These are phyloP conservation scores for Aspergillus asperescens DNA, from an alignment of 495 filamentous ascomycete species.

Conservation along the genomic window DNA sequence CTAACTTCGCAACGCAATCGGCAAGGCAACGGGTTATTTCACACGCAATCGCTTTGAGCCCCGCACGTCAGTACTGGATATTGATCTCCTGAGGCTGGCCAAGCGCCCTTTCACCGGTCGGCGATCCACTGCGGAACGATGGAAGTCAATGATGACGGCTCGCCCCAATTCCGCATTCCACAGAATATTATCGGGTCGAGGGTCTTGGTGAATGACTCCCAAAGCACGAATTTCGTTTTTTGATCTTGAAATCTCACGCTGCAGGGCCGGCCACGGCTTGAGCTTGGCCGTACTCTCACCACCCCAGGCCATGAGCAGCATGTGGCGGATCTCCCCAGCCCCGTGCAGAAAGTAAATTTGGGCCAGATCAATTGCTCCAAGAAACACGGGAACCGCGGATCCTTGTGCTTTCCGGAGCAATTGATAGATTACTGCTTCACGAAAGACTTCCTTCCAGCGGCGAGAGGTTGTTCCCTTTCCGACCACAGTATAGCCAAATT, in stretches of 20 bases:
- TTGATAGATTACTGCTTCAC: slow-evolving; percentile 38
- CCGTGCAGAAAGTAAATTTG: slow-evolving; percentile 32
- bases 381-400: slow-evolving; percentile 35
- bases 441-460: slow-evolving; percentile 31
- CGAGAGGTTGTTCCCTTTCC: slow-evolving; percentile 23
- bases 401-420: slow-evolving; percentile 34
- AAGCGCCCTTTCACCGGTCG: not conserved
- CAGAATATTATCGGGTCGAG: slow-evolving; percentile 7
- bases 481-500: not conserved
- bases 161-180: slow-evolving; percentile 1
- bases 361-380: slow-evolving; percentile 38
- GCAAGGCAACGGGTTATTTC: too few relatives aligned
- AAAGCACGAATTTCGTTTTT: slow-evolving; percentile 14
- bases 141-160: slow-evolving; percentile 9
- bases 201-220: slow-evolving; percentile 13
- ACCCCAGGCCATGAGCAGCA: slow-evolving; percentile 45
- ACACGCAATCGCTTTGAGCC: too few relatives aligned
- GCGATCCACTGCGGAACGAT: not conserved
- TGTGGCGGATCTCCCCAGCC: slow-evolving; percentile 37
- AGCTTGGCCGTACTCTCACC: slow-evolving; percentile 18
- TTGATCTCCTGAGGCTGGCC: too few relatives aligned
- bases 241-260: slow-evolving; percentile 16
- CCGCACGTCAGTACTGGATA: too few relatives aligned
- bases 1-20: too few relatives aligned
- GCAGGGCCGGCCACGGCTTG: not conserved